Base-by-base conservation (phyloP, 1,284 basidiomycete species). In the Ganoderma boninense region DNA sequence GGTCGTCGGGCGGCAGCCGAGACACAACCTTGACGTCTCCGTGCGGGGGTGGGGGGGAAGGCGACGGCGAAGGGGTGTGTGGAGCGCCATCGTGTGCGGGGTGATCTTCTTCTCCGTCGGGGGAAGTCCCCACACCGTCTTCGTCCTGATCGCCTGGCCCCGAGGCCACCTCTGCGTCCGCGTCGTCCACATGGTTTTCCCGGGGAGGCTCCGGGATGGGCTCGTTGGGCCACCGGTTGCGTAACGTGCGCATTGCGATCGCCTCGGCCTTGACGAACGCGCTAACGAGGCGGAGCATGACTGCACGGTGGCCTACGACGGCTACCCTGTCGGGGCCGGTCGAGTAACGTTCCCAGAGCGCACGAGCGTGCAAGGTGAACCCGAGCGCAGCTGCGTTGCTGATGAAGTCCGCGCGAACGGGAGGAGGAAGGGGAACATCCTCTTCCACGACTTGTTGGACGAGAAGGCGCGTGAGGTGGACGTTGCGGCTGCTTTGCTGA, bases 221-320 rank as follows among this genome's bases (percentile, higher is more conserved):
- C 60, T 35, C 52, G n/a, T 54, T 23, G 14, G 20, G 35, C 38
- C 35, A 42, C 62, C 61, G 70, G 54, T 32, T 16, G 13, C 60
- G 62, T n/a, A 57, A 52, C n/a, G 44, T 64, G 43, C 43, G 40
- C 11, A 43, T 54, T 20, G 59, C 49, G 14, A 61, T 56, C n/a
- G 65, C 54, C 44, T 69, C 62, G 3, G 82, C 82, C 76, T 68
- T 83, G 72, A 77, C 80, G 72, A 84, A 90, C 20, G 91, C 79
- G 74, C 86, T 87, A 62, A 89, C 85, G 82, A 92, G 82, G 20
- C 87, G 85, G 23, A 91, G 68, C 84, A 90, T 84, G 66, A 86
- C 78, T 0, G 77, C 77, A 18, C 87, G 79, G 73, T 86, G 83
- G 2, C 84, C 86, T 13, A 84, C 77, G 29, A 92, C 83, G 8